These are phyloP conservation scores for Candida montana DNA, from an alignment of 805 yeast species.

Conservation along the genomic window DNA sequence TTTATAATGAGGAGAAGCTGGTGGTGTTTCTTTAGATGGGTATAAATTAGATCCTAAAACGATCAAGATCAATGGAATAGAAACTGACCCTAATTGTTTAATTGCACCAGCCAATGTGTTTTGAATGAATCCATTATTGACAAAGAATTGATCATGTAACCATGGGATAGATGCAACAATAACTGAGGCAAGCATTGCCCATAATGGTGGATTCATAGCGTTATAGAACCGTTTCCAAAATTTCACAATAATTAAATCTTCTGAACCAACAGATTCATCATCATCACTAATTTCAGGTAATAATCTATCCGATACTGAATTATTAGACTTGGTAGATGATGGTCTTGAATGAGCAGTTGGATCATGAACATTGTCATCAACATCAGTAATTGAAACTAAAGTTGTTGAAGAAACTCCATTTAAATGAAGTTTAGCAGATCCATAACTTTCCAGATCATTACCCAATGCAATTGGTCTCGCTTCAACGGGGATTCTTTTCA, in stretches of 20 bases:
- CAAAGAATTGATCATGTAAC: slow-evolving; percentile 53
- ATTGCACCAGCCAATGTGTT: slow-evolving; percentile 63
- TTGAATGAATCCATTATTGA: slow-evolving; percentile 53
- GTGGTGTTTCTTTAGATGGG: slow-evolving; percentile 64
- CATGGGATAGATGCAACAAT: slow-evolving; percentile 62
- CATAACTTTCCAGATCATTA: slow-evolving; percentile 1
- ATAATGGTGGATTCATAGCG: slow-evolving; percentile 78
- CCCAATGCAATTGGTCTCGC: not conserved
- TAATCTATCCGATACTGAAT: slow-evolving; percentile 8
- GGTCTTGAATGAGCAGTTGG: not conserved
- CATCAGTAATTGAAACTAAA: not conserved
- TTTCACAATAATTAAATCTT: not conserved
- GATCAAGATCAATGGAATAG: slow-evolving; percentile 70
- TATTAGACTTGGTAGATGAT: slow-evolving; percentile 1
- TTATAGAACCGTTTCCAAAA: slow-evolving; percentile 25
- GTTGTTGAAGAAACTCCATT: slow-evolving; percentile 3
- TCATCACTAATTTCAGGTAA: slow-evolving; percentile 2
- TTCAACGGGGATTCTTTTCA: slow-evolving; percentile 34
- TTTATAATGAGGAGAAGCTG: slow-evolving; percentile 56
- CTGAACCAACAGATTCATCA: not conserved
- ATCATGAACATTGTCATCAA: not conserved
- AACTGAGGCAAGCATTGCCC: slow-evolving; percentile 67
- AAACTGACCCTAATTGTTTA: slow-evolving; percentile 63
- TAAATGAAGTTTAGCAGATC: not conserved
- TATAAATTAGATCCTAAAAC: slow-evolving; percentile 75